Percentiles rank a stretch among this genome's conserved stretches.
These are phyloP conservation scores for Phytopythium aichiense DNA, from an alignment of 352 stramenopile species.

Conservation along the genomic window DNA sequence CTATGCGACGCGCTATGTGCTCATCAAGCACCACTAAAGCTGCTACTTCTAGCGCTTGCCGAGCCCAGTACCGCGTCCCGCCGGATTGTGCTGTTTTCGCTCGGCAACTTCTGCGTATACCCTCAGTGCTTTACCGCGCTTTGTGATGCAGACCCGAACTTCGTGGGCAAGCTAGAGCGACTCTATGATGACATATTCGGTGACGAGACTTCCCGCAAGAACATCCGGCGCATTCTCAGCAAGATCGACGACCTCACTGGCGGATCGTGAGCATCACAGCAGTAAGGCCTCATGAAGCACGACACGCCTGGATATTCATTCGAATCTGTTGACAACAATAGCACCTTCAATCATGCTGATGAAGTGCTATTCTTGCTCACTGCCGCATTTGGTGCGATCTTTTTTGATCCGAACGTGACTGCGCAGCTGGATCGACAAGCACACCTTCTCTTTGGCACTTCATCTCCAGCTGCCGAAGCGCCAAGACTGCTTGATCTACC, in stretches of 20 bases:
- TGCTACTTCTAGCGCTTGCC: conserved; percentile 64
- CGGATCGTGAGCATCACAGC: background rate
- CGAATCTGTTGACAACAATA: background rate
- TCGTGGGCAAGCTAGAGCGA: conserved; percentile 37
- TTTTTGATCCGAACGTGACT: background rate
- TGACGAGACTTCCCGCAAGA: conserved; percentile 64
- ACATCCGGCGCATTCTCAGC: conserved; percentile 60
- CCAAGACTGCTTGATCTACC: background rate
- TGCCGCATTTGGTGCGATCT: background rate
- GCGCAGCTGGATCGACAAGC: background rate
- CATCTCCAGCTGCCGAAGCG: background rate
- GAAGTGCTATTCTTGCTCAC: background rate
- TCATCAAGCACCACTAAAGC: conserved; percentile 48
- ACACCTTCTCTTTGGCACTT: background rate
- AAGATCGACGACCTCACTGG: conserved; percentile 42
- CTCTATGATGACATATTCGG: conserved; percentile 59
- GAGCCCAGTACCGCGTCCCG: conserved; percentile 60
- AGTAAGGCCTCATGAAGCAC: background rate
- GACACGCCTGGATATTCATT: background rate
- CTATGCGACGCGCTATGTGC: conserved; percentile 70
- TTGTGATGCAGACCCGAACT: conserved; percentile 26
- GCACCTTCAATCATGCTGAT: background rate
- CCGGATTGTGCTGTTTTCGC: conserved; percentile 89
- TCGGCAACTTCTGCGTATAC: conserved; percentile 89
- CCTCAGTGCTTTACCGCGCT: conserved; percentile 60